Evolutionary conservation across 192 early-diverging fungal species (phyloP), one percentile per base, ranked within the genome.

Genomic region (Phlyctochytrium planicorne): DNA sequence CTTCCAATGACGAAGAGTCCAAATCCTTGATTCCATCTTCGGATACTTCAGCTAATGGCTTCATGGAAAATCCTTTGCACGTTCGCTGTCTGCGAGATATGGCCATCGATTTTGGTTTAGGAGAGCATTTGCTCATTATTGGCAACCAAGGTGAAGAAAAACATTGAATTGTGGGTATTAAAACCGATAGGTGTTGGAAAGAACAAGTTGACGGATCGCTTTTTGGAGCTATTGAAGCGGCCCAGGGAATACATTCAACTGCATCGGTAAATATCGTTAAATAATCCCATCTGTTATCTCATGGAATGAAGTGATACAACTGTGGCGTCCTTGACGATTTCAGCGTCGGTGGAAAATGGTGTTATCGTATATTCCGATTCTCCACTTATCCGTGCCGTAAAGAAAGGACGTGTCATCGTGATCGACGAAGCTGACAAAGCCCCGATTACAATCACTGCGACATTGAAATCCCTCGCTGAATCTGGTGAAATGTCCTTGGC

Each of bases 401-500:
- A 71, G n/a, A 78, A 85, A 30, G 40, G 89, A 20, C 80, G 87
- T 20, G 83, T 92, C 33, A 69, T 92, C 23, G 85, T 92, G 14
- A 87, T 92, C 16, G 91, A 92, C 73, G 91, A 92, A 68, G 91
- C 91, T 2, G 91, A 92, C 68, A 92, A 92, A 63, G 91, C 91
- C 1, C 91, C 91, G 1, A 88, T 89, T 1, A 86, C 89, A 70
- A 89, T 92, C 20, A 91, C 91, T 14, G 84, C 89, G 25, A 82
- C 90, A 10, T 78, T 92, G 2, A 89, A 90, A 65, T 84, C 82
- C 61, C 79, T 92, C 59, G 73, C 88, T 2, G 91, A 92, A 68
- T 85, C 88, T 65, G 90, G 91, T 29, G 87, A 92, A 47, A 92
- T 92, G 91, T 82, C 84, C 2, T 73, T 92, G 52, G 81, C 82